A percentile compares a stretch with the other conserved stretches of the same genome.
Conservation (phyloP, 768 basidiomycete species). For the Strobilomyces dryophilus region DNA sequence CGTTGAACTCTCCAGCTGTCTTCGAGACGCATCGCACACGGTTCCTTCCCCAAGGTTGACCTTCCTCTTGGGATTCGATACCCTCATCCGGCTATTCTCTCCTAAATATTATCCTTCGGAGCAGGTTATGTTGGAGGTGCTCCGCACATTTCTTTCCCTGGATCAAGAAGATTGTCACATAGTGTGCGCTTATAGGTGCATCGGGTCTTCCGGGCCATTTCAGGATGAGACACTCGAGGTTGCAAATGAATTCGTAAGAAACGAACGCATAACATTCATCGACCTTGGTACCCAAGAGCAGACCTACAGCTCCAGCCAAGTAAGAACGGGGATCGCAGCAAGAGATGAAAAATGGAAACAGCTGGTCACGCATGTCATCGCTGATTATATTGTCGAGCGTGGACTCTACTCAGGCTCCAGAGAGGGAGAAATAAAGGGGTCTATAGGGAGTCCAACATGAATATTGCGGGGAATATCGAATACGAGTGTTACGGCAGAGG, state of each 20-base stretch:
- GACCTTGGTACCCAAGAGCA: conserved; percentile 56
- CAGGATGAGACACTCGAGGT: conserved; percentile 29
- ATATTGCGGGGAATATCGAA: neutral
- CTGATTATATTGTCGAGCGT: conserved; percentile 47
- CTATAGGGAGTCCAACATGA: conserved; percentile 5
- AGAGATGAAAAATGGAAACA: conserved; percentile 38
- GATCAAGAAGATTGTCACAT: conserved; percentile 56
- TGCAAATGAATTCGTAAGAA: conserved; percentile 47
- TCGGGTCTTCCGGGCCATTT: conserved; percentile 10
- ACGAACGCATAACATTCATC: conserved; percentile 52
- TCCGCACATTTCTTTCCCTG: conserved; percentile 57
- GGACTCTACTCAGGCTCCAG: conserved; percentile 38
- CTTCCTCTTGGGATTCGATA: conserved; percentile 82
- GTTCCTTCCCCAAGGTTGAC: conserved; percentile 42
- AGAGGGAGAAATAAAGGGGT: conserved; percentile 2
- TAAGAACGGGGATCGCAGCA: conserved; percentile 38
- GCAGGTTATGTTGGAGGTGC: conserved; percentile 49
- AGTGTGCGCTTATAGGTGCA: conserved; percentile 59
- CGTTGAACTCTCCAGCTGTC: neutral
- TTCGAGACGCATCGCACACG: neutral
- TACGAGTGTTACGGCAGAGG: neutral
- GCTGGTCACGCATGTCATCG: conserved; percentile 45
- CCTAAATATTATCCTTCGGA: conserved; percentile 65
- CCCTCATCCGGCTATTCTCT: conserved; percentile 74
- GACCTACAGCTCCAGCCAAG: conserved; percentile 65